Base-by-base conservation (phyloP, 2,329 filamentous ascomycete species). In the Sporothrix globosa region DNA sequence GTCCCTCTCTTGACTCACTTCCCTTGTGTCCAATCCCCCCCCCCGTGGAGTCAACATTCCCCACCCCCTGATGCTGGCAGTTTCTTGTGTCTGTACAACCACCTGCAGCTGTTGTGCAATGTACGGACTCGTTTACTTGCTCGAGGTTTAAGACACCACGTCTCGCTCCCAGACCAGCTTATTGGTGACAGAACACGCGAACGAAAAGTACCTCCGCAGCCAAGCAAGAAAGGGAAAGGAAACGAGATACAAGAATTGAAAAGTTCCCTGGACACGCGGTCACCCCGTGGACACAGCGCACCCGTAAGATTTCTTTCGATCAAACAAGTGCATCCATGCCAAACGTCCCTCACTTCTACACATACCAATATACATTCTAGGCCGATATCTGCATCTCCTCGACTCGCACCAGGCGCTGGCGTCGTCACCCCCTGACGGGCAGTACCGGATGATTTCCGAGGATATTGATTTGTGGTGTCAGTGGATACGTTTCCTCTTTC, bases 61-160 rank as follows among this genome's bases (percentile, higher is more conserved):
- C 61, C 61, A 65, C 61, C 44, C 61, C 61, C 60, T 65, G 61
- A 65, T 65, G 61, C 44, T 50, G 61, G 61, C 61, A 48, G 44
- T 34, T 44, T 50, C 61, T 34, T 65, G 61, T 65, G 61, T 44
- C 61, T 48, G 61, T 44, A 65, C 61, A 65, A 65, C 44, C 61
- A 63, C 27, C 58, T 63, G 58, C 58, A 46, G 41, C 61, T 65
- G 61, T 24, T 14, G 61, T 65, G 61, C 61, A 65, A 65, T 61
- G 54, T 67, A 67, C 63, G 48, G 54, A 17, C 69, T 70, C 69
- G 65, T 68, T 68, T 68, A 70, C 65, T 65, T 70, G 69, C 69
- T 63, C 69, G 44, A 61, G 27, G 39, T 68, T 56, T 44, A 50
- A 70, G 69, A 70, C 69, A 70, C 24, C 56, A n/a, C 41, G 65